Evolutionary conservation across 768 basidiomycete species (phyloP), one percentile per base, ranked within the genome.

Genomic region (Ramaria rubella): DNA sequence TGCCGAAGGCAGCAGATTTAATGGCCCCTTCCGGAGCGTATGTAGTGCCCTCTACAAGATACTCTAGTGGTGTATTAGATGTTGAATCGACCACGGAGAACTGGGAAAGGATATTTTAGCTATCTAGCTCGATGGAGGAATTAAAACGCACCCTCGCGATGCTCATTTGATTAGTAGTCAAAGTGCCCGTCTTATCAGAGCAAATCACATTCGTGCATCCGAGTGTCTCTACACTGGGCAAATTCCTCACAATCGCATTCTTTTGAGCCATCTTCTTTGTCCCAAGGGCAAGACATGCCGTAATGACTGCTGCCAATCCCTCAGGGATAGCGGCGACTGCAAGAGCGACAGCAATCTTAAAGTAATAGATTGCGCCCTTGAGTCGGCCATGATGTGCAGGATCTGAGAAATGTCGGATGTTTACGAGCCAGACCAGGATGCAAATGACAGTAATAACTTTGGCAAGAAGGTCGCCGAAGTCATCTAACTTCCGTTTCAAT

Each of bases 201-300:
- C 95, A 99, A 63, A 99, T 98, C 49, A 99, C 93, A 67, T 96
- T 97, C 42, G 94, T 96, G 75, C 94, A 94, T 1, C 95, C 95
- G 6, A 99, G 77, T 36, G 95, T 98, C 73, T 99, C 95, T 30
- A 99, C 96, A 60, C 89, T 92, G 7, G 95, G 96, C 60, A 99
- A 75, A 70, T 95, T 94, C 64, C 94, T 77, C 53, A 99, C 95
- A 64, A 99, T 99, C 1, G 95, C 95, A 60, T 97, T 96, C 73
- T 94, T 90, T 76, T 96, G 90, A 1, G 95, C 94, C 95, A 99
- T 99, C 72, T 96, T 97, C 76, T 96, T 94, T 17, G 95, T 97
- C 19, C 95, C 96, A 14, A 99, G 78, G 9, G 96, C 94, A 36
- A 99, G 72, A 70, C 94, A 97, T 9, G 94, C 94, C 7, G 95